A percentile compares a stretch with the other conserved stretches of the same genome.
phyloP scores from a whole-genome alignment of 306 rosid species.

The Senna siamea region DNA sequence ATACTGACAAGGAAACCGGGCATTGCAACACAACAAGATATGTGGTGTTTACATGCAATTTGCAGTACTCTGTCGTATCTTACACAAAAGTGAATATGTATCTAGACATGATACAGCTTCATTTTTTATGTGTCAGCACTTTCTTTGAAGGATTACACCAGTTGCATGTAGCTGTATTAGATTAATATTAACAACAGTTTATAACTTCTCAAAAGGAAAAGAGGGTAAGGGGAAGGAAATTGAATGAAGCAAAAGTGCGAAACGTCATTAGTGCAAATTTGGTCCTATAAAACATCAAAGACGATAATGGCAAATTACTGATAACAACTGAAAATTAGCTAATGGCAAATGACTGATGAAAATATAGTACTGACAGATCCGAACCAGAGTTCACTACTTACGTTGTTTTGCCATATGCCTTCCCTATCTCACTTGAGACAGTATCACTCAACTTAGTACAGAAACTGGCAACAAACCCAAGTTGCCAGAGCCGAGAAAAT shows the following conservation, averaged over 20 bases:
- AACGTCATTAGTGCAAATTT: background rate
- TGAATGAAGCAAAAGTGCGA: background rate
- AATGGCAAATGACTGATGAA: background rate
- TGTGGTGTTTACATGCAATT: no score
- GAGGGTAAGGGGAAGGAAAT: background rate
- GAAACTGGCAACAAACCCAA: slow-evolving; percentile 95
- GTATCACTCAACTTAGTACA: slow-evolving; percentile 96
- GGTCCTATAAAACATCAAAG: slow-evolving; percentile 2
- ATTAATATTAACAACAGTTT: background rate
- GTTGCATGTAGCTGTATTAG: background rate
- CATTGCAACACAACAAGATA: no score
- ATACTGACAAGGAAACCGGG: no score
- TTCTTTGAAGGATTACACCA: background rate
- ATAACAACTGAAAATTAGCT: background rate
- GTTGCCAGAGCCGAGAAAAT: slow-evolving; percentile 71
- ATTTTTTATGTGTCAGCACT: background rate
- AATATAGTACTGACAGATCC: background rate
- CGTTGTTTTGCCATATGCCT: slow-evolving; percentile 75
- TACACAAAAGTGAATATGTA: no score
- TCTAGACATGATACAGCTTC: no score
- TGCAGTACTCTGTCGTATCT: no score
- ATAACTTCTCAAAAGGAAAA: background rate
- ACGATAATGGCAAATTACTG: background rate
- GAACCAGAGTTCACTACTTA: slow-evolving; percentile 35
- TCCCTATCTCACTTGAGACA: slow-evolving; percentile 77